A percentile compares a stretch with the other conserved stretches of the same genome.
phyloP scores from a whole-genome alignment of 108 stramenopile species.

The Fragilaria crotonensis region DNA sequence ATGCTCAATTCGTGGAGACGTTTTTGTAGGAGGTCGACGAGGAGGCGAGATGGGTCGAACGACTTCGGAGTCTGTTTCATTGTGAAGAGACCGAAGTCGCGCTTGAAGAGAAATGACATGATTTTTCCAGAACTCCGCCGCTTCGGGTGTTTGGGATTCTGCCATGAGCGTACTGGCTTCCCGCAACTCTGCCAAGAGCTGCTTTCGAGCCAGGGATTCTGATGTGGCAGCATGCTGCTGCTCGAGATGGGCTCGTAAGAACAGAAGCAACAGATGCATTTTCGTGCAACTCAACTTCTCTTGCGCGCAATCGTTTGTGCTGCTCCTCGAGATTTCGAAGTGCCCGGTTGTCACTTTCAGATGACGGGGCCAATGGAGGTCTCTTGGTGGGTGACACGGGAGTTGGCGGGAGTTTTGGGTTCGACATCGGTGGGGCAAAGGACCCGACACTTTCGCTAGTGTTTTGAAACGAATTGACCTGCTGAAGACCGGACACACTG shows the following conservation, averaged over 20 bases:
- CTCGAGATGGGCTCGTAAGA: not conserved
- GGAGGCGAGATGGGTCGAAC: not conserved
- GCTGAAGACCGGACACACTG: too few relatives aligned
- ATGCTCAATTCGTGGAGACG: not conserved
- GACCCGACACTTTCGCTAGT: too few relatives aligned
- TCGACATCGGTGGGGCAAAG: too few relatives aligned
- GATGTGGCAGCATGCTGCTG: slow-evolving; percentile 6
- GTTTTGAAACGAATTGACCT: too few relatives aligned
- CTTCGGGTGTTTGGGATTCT: slow-evolving; percentile 63
- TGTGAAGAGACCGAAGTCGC: slow-evolving; percentile 29
- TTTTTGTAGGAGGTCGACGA: not conserved
- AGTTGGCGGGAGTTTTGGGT: too few relatives aligned
- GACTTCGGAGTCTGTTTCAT: not conserved
- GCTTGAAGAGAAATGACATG: slow-evolving; percentile 65
- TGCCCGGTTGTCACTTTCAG: too few relatives aligned
- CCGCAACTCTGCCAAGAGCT: slow-evolving; percentile 61
- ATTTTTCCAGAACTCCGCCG: slow-evolving; percentile 62
- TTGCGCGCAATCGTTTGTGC: too few relatives aligned
- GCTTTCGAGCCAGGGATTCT: slow-evolving; percentile 49
- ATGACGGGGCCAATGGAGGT: too few relatives aligned
- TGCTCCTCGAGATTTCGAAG: too few relatives aligned
- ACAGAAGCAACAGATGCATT: slow-evolving; percentile 3
- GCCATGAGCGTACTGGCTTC: slow-evolving; percentile 65
- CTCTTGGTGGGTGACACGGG: too few relatives aligned
- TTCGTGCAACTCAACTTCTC: too few relatives aligned